phyloP scores from a whole-genome alignment of 306 rosid species.

The Purshia tridentata region DNA sequence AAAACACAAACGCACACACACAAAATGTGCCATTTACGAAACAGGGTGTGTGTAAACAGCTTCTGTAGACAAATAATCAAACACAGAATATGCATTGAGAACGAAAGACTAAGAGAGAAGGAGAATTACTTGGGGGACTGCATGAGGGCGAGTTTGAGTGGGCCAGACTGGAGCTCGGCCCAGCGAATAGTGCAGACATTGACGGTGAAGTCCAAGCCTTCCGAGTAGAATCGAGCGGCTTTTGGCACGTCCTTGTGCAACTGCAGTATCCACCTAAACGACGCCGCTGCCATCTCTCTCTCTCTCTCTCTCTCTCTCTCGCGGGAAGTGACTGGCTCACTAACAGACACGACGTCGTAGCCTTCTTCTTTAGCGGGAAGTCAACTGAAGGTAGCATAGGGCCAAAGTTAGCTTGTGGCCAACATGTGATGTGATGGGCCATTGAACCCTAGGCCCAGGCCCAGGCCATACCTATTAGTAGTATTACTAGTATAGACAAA shows the following conservation, averaged over 20 bases:
- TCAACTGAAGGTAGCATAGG: no score
- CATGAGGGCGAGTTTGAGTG: conserved; percentile 82
- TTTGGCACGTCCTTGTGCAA: conserved; percentile 83
- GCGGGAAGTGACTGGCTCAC: no score
- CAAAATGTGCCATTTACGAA: not conserved
- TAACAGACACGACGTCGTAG: no score
- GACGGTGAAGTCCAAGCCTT: conserved; percentile 76
- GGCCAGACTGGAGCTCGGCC: conserved; percentile 86
- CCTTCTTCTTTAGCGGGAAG: no score
- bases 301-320: not conserved
- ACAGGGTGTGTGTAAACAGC: not conserved
- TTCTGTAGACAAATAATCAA: conserved; percentile 40
- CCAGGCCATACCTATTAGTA: no score
- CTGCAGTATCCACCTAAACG: conserved; percentile 83
- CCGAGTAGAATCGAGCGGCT: conserved; percentile 74
- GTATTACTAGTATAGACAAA: no score
- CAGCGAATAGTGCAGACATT: conserved; percentile 79
- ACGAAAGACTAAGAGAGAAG: not conserved
- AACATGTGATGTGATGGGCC: no score
- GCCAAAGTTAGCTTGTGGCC: no score
- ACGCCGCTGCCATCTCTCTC: conserved; percentile 53
- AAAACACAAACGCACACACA: not conserved
- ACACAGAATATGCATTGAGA: conserved; percentile 29
- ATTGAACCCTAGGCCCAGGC: no score
- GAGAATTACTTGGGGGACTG: conserved; percentile 52